These are phyloP conservation scores for Babesia bigemina DNA, from an alignment of 169 alveolate species.

Conservation along the genomic window DNA sequence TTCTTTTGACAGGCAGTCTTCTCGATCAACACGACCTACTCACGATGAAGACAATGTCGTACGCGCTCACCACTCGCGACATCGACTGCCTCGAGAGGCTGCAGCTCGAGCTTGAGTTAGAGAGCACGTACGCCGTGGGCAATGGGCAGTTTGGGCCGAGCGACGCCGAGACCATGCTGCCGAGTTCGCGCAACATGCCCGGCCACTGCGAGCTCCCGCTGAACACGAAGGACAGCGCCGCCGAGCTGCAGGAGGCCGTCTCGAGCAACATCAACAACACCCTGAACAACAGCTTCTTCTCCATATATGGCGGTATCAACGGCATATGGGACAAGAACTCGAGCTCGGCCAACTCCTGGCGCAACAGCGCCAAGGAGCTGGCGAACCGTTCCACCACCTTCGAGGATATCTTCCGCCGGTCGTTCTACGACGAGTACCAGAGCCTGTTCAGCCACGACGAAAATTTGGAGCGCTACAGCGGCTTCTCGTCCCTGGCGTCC, in stretches of 20 bases:
- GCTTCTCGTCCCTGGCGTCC: not conserved
- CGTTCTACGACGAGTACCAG: not conserved
- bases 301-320: slow-evolving; percentile 29
- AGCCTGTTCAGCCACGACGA: too few species aligned
- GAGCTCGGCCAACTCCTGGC: not conserved
- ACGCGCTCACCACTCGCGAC: not conserved
- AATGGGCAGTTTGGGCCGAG: too few species aligned
- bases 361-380: not conserved
- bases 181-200: too few species aligned
- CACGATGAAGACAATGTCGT: not conserved
- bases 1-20: too few species aligned
- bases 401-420: slow-evolving; percentile 3
- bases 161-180: too few species aligned
- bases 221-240: not conserved
- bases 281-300: slow-evolving; percentile 8
- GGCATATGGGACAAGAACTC: slow-evolving; percentile 24
- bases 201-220: too few species aligned
- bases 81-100: not conserved
- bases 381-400: slow-evolving; percentile 10
- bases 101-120: not conserved
- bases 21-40: too few species aligned
- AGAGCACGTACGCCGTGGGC: not conserved
- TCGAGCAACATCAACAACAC: slow-evolving; percentile 19
- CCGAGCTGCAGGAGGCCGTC: slow-evolving; percentile 10
- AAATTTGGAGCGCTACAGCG: not conserved